phyloP scores from a whole-genome alignment of 192 early-diverging fungal genomes.

The Rhizophagus prolifer region DNA sequence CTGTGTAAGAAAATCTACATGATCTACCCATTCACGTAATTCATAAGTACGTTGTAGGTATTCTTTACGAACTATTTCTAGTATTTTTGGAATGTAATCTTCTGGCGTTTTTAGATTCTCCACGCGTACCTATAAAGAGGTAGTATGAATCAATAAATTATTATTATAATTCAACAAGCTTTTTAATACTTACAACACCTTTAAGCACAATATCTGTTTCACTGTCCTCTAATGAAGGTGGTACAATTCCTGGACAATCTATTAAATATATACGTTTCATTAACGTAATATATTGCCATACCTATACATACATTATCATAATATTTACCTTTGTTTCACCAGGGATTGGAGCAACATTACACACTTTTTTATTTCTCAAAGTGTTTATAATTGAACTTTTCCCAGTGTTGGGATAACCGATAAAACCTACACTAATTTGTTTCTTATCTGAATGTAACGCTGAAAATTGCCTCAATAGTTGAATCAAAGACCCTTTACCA shows the following conservation, averaged over 20 bases:
- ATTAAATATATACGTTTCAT: conserved; percentile 98
- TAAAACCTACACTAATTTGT: conserved; percentile 97
- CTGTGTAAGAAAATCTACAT: conserved; percentile 89
- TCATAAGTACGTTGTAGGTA: conserved; percentile 94
- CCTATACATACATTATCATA: conserved; percentile 24
- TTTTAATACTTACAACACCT: conserved; percentile 68
- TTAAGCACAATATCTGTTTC: conserved; percentile 96
- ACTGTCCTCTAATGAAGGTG: conserved; percentile 79
- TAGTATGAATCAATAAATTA: neutral
- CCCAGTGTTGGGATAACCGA: conserved; percentile 98
- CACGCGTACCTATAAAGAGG: conserved; percentile 54
- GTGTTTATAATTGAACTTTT: conserved; percentile 99
- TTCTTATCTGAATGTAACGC: conserved; percentile 94
- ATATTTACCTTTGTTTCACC: conserved; percentile 80
- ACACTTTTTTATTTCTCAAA: conserved; percentile 91
- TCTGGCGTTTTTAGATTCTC: conserved; percentile 90
- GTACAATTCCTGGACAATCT: conserved; percentile 98
- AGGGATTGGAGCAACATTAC: conserved; percentile 96
- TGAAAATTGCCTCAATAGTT: conserved; percentile 96
- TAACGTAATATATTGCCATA: conserved; percentile 99
- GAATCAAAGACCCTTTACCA: conserved; percentile 96
- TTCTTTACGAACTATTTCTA: conserved; percentile 81
- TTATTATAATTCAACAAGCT: neutral
- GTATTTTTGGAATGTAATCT: conserved; percentile 82
- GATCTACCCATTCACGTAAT: conserved; percentile 79